Evolutionary conservation across 257 asterid genomes (phyloP).

Genomic region (Capsicum pubescens): DNA sequence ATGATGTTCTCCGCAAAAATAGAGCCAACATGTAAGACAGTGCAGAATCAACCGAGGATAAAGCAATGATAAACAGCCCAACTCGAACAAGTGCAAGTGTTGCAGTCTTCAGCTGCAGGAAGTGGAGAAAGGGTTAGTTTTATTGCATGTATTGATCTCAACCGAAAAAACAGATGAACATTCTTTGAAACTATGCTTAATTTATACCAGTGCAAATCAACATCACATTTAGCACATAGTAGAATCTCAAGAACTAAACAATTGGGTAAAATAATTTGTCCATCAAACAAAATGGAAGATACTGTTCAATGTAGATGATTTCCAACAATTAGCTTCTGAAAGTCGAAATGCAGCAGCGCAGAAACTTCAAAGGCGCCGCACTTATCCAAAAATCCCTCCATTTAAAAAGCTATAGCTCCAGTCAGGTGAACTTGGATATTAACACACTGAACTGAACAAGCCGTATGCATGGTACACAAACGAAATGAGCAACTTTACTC

Average conservation of each 20-base stretch:
- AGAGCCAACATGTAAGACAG: constrained; percentile 71
- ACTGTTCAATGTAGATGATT: not conserved
- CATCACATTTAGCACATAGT: not conserved
- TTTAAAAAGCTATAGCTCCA: not conserved
- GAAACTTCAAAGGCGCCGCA: not conserved
- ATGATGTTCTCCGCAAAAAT: constrained; percentile 62
- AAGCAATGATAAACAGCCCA: constrained; percentile 75
- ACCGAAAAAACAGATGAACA: not conserved
- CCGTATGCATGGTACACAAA: not conserved
- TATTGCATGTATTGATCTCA: not conserved
- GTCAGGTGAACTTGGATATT: not conserved
- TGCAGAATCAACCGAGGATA: constrained; percentile 80
- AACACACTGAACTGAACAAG: not conserved
- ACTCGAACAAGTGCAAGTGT: constrained; percentile 80
- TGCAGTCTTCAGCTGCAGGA: constrained; percentile 89
- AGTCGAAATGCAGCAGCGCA: not conserved
- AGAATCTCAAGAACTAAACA: not conserved
- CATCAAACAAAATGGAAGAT: not conserved
- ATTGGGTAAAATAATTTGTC: not conserved
- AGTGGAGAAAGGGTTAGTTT: constrained; percentile 24
- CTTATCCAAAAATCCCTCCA: not conserved
- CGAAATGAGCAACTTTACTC: not conserved
- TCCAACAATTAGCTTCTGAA: not conserved
- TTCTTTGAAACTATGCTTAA: not conserved
- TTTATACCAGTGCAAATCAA: not conserved